These are phyloP conservation scores for Cytospora schulzeri DNA, from an alignment of 2,329 filamentous ascomycete genomes.

Conservation along the genomic window DNA sequence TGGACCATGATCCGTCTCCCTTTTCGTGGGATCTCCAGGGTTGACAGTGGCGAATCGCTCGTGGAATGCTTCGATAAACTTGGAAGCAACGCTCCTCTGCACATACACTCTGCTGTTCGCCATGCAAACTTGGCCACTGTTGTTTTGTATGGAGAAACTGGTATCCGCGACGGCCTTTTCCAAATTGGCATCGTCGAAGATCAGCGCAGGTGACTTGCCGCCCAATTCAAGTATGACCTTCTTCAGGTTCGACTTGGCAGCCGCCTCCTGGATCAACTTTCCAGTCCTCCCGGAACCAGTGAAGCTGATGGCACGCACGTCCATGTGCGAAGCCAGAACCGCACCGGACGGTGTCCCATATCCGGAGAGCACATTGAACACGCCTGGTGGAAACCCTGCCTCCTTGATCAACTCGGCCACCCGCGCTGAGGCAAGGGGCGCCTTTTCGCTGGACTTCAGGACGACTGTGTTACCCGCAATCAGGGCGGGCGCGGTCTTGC, in stretches of 20 bases:
- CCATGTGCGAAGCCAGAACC: slow-evolving; percentile 66
- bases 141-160: slow-evolving; percentile 48
- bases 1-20: slow-evolving; percentile 45
- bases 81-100: slow-evolving; percentile 50
- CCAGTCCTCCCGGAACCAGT: slow-evolving; percentile 75
- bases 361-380: slow-evolving; percentile 74
- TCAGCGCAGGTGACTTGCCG: slow-evolving; percentile 66
- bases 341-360: slow-evolving; percentile 67
- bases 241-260: slow-evolving; percentile 64
- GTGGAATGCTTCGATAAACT: slow-evolving; percentile 63
- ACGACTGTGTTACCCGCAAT: slow-evolving; percentile 53
- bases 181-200: slow-evolving; percentile 67
- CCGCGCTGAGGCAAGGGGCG: slow-evolving; percentile 46
- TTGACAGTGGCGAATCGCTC: slow-evolving; percentile 45
- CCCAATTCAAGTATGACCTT: slow-evolving; percentile 68
- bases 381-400: slow-evolving; percentile 74
- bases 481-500: slow-evolving; percentile 53
- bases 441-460: slow-evolving; percentile 57
- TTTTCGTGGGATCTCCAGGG: slow-evolving; percentile 40
- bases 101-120: slow-evolving; percentile 62
- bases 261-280: slow-evolving; percentile 72
- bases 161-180: slow-evolving; percentile 62
- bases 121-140: slow-evolving; percentile 63
- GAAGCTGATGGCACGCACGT: slow-evolving; percentile 74
- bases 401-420: slow-evolving; percentile 62